Base-by-base conservation (phyloP, 2,329 filamentous ascomycete species). In the Aspergillus novofumigatus region DNA sequence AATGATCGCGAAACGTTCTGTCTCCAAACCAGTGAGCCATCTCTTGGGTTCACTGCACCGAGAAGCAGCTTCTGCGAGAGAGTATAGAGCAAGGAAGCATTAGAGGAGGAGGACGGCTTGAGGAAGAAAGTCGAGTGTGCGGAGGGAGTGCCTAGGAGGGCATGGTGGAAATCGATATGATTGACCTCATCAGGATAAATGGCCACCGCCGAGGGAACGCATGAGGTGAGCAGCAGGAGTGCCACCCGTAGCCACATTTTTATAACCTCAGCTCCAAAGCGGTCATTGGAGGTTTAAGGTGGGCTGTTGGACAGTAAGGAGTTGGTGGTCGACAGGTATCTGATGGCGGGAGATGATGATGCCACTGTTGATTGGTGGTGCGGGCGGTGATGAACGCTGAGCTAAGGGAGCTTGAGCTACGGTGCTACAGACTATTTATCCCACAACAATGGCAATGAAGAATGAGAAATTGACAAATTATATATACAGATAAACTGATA, bases 51-150 rank as follows among this genome's bases (percentile, higher is more conserved):
- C 49, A 97, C 83, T 1, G 93, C 93, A 51, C 91, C 94, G 20
- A 99, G 76, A 2, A 97, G 84, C 41, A 87, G 86, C 51, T 92
- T 83, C 57, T 97, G 90, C 62, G 91, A 95, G 48, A 97, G 79
- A 0, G 94, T 95, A 74, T 97, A 99, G 53, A 99, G 82, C 41
- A 99, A 82, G 54, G 90, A 93, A 38, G 92, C 92, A 74, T 90
- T 91, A 61, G 93, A 92, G 65, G 87, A 85, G 61, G 85, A 82
- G 68, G 89, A 83, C 42, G 94, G 93, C 65, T 87, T 88, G 77
- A 97, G 91, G 84, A 97, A 97, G 83, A 97, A 95, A 65, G 93
- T 97, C 59, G 91, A 90, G 61, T 90, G 85, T 72, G 85, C 80
- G 72, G 89, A 88, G 54, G 94, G 92, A 41, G 90, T 78, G 69